A percentile compares a stretch with the other conserved stretches of the same genome.
phyloP scores from a whole-genome alignment of 2,329 filamentous ascomycete species.

The Fusarium sp. region DNA sequence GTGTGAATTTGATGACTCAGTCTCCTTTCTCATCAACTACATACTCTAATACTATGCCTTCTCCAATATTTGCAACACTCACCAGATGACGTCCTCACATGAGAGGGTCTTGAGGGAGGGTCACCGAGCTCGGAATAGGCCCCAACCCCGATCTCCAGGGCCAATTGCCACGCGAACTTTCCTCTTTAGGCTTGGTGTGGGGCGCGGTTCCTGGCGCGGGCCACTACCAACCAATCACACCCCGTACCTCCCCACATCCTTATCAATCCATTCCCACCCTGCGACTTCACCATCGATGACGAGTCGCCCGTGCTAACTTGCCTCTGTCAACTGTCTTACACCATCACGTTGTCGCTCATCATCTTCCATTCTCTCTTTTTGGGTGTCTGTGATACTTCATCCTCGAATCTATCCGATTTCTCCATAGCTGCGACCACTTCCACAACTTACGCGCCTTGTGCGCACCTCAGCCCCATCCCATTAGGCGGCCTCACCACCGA shows the following conservation, averaged over 20 bases:
- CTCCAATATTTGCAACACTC: not conserved
- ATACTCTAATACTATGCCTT: not conserved
- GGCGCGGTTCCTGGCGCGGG: constrained; percentile 39
- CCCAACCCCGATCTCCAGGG: constrained; percentile 20
- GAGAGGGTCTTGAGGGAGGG: constrained; percentile 5
- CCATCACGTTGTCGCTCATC: constrained; percentile 17
- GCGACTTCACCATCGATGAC: constrained; percentile 43
- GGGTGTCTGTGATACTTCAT: not conserved
- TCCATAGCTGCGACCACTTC: not conserved
- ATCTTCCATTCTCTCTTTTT: constrained; percentile 30
- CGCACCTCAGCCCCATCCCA: constrained; percentile 4
- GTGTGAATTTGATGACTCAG: not conserved
- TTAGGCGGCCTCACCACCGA: constrained; percentile 44
- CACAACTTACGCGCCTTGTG: constrained; percentile 21
- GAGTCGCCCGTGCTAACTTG: constrained; percentile 45
- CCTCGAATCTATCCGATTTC: not conserved
- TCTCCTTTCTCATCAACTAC: not conserved
- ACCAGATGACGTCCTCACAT: constrained; percentile 28
- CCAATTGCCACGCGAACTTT: constrained; percentile 15
- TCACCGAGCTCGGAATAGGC: constrained; percentile 9
- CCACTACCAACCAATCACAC: constrained; percentile 33
- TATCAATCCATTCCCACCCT: constrained; percentile 42
- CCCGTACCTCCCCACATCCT: constrained; percentile 26
- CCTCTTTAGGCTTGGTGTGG: constrained; percentile 4
- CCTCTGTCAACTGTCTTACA: constrained; percentile 26